Evolutionary conservation across 371 early-diverging fungal genomes (phyloP), one percentile per base, ranked within the genome.

Genomic region (Caulochytrium protostelioides): DNA sequence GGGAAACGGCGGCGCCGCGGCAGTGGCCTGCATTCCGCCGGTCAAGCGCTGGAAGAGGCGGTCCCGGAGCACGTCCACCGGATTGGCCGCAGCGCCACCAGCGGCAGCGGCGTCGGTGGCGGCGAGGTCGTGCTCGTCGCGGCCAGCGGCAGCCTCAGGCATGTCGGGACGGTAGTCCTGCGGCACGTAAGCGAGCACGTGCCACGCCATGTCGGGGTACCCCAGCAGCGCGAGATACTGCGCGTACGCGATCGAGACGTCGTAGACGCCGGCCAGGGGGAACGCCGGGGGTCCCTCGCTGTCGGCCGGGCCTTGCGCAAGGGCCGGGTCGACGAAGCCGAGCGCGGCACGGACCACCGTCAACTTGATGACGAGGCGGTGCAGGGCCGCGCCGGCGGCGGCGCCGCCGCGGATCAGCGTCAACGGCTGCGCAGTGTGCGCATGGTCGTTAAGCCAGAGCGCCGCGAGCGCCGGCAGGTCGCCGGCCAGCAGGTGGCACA

Each of bases 401-500:
- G n/a, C n/a, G n/a, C n/a, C n/a, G n/a, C n/a, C n/a, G n/a, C n/a
- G n/a, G n/a, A n/a, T n/a, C n/a, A n/a, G n/a, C n/a, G n/a, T n/a
- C n/a, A n/a, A n/a, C n/a, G n/a, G n/a, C n/a, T n/a, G n/a, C n/a
- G n/a, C n/a, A n/a, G n/a, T n/a, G n/a, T n/a, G n/a, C n/a, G n/a
- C n/a, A n/a, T n/a, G n/a, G n/a, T n/a, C n/a, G n/a, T n/a, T n/a
- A n/a, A n/a, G n/a, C n/a, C n/a, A n/a, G n/a, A n/a, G n/a, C n/a
- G n/a, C n/a, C n/a, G n/a, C n/a, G n/a, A n/a, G n/a, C n/a, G n/a
- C n/a, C 43, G 76, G 75, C 17, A 95, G 38, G 35, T 83, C 79
- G 19, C 89, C 91, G 0, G 87, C 76, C 8, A 76, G 77, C 38
- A 91, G 54, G 46, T 82, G 89, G 48, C 91, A 90, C 15, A 90